Evolutionary conservation across 129 eudicot genomes (phyloP).

Genomic region (Chrysanthemum seticuspe): DNA sequence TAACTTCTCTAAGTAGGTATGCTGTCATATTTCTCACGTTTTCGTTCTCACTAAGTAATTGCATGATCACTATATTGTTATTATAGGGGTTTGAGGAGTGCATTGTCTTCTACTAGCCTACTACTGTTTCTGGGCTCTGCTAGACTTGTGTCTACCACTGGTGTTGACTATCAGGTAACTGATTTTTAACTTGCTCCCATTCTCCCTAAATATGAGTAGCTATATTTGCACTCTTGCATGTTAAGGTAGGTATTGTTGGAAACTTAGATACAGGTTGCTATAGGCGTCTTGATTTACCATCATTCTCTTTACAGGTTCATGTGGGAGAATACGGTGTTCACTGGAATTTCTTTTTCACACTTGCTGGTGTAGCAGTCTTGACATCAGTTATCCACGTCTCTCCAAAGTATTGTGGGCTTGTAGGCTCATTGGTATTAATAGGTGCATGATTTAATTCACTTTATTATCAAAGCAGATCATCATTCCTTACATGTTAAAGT

Average conservation of each 20-base stretch:
- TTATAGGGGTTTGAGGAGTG: conserved; percentile 67
- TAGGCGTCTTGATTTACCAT: conserved; percentile 1
- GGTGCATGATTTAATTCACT: conserved; percentile 45
- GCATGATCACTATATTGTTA: conserved; percentile 16
- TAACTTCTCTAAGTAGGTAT: not conserved
- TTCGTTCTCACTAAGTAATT: conserved; percentile 4
- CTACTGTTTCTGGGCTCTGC: conserved; percentile 74
- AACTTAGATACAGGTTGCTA: too few relatives aligned
- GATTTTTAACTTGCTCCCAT: not conserved
- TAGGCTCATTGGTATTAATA: conserved; percentile 60
- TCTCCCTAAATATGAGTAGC: not conserved
- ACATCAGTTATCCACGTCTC: conserved; percentile 64
- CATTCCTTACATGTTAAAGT: too few relatives aligned
- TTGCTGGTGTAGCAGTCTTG: conserved; percentile 81
- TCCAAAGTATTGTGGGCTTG: conserved; percentile 67
- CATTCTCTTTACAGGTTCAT: conserved; percentile 59
- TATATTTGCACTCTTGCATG: not conserved
- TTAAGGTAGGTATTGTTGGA: too few relatives aligned
- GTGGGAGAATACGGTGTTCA: conserved; percentile 96
- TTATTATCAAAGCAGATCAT: too few relatives aligned
- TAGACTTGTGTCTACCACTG: conserved; percentile 70
- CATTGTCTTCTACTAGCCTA: conserved; percentile 64
- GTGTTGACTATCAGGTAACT: conserved; percentile 90
- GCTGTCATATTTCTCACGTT: not conserved
- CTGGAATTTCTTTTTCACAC: conserved; percentile 98